phyloP scores from a whole-genome alignment of 2,329 filamentous ascomycete species.

The Penicillium corylophilum region DNA sequence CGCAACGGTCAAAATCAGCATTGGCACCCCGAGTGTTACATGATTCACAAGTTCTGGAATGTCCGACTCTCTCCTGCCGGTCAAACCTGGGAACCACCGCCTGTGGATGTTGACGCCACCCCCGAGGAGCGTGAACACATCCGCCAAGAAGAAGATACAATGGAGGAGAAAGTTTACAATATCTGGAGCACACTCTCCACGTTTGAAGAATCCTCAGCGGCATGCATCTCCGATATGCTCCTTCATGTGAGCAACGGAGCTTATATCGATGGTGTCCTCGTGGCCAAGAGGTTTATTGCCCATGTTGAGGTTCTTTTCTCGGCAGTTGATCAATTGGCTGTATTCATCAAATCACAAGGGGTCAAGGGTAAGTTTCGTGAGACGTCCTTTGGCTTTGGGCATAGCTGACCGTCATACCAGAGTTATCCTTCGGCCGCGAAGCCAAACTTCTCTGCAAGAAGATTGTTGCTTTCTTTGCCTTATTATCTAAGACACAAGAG shows the following conservation, averaged over 20 bases:
- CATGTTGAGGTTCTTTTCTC: slow-evolving; percentile 92
- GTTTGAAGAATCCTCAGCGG: slow-evolving; percentile 95
- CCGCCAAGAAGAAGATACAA: slow-evolving; percentile 81
- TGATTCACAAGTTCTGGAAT: slow-evolving; percentile 99
- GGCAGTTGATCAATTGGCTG: slow-evolving; percentile 81
- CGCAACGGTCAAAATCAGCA: slow-evolving; percentile 97
- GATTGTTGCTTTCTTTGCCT: slow-evolving; percentile 94
- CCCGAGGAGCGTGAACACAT: slow-evolving; percentile 72
- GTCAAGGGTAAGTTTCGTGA: slow-evolving; percentile 65
- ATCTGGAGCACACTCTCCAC: slow-evolving; percentile 98
- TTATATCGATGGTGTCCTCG: slow-evolving; percentile 90
- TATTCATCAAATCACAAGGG: slow-evolving; percentile 64
- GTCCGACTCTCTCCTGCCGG: slow-evolving; percentile 72
- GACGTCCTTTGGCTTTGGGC: slow-evolving; percentile 8
- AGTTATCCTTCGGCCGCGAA: slow-evolving; percentile 87
- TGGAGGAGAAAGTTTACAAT: slow-evolving; percentile 96
- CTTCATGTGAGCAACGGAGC: slow-evolving; percentile 97
- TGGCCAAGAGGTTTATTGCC: slow-evolving; percentile 93
- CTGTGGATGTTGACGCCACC: slow-evolving; percentile 57
- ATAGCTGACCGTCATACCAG: slow-evolving; percentile 46
- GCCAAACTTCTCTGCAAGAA: slow-evolving; percentile 99
- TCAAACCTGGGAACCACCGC: slow-evolving; percentile 48
- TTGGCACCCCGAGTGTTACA: slow-evolving; percentile 99
- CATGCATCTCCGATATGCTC: slow-evolving; percentile 98
- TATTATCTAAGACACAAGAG: slow-evolving; percentile 92